Evolutionary conservation across 805 yeast genomes (phyloP).

Genomic region (Monosporozyma servazzii): DNA sequence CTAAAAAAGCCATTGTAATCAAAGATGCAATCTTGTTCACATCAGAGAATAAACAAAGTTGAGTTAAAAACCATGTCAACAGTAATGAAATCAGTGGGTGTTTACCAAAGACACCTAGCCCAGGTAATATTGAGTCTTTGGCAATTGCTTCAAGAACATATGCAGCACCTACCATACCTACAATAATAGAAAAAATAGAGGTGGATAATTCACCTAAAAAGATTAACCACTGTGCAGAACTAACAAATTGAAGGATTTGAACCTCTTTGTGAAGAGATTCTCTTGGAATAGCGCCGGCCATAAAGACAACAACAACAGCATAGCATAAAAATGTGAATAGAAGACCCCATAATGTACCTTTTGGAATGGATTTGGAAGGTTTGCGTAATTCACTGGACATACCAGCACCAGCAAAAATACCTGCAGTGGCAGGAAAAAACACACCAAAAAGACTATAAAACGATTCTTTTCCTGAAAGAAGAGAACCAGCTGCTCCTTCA

Average conservation of each 20-base stretch:
- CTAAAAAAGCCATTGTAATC: conserved; percentile 92
- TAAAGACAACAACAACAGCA: conserved; percentile 65
- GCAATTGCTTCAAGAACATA: conserved; percentile 86
- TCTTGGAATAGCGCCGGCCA: conserved; percentile 77
- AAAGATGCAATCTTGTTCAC: conserved; percentile 90
- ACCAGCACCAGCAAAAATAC: conserved; percentile 96
- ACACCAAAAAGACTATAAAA: conserved; percentile 86
- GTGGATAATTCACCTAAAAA: conserved; percentile 88
- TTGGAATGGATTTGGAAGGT: conserved; percentile 86
- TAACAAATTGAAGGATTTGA: conserved; percentile 77
- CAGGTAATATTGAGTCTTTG: conserved; percentile 81
- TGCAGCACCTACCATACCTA: conserved; percentile 95
- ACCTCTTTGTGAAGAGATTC: conserved; percentile 67
- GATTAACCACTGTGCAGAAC: conserved; percentile 55
- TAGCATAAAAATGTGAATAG: conserved; percentile 69
- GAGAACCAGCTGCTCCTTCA: conserved; percentile 87
- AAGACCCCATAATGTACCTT: conserved; percentile 86
- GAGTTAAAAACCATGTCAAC: conserved; percentile 76
- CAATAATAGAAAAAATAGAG: conserved; percentile 82
- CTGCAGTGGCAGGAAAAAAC: conserved; percentile 97
- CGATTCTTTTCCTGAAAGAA: conserved; percentile 50
- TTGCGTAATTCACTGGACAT: conserved; percentile 89
- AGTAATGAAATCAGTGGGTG: conserved; percentile 62
- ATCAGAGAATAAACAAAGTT: conserved; percentile 77
- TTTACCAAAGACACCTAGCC: conserved; percentile 49